Base-by-base conservation (phyloP, 2,329 filamentous ascomycete genomes). In the Fusarium lyarnte region DNA sequence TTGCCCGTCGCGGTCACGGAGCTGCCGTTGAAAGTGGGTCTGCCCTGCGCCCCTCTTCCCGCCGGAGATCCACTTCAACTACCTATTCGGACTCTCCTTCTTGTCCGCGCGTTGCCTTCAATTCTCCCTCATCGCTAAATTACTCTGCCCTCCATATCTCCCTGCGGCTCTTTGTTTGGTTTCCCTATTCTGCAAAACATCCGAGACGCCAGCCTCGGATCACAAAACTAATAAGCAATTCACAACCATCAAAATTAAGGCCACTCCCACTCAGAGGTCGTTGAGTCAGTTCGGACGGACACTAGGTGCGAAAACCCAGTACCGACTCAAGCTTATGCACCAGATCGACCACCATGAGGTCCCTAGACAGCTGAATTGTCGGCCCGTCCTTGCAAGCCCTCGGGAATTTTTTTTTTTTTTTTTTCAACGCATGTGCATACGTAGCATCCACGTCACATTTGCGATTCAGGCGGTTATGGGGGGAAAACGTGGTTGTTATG, bases 1-100 rank as follows among this genome's bases (percentile, higher is more conserved):
- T 70, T 73, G 70, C 63, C 70, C 70, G 70, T 58, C 55, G 53
- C 52, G 70, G 69, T 65, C 61, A 69, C 70, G 70, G 70, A 73
- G 66, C 66, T 66, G 70, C 70, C 70, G 70, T 67, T 54, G 58
- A 63, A 42, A 64, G 70, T 61, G 70, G 70, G 47, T 47, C 69
- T 25, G 23, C 6, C 42, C 52, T 69, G 35, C 38, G 70, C 65
- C 60, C 68, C 60, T 70, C 68, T 39, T 47, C 43, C 67, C 60
- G 49, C 66, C 66, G 70, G 60, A 46, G 36, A 36, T 39, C 35
- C 38, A 59, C 31, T 42, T 59, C 46, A 46, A 36, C 29, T 43
- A 60, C 45, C 53, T 29, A 54, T 52, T 55, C 69, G 69, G 65
- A 49, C 39, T 66, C 55, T 29, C 65, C 65, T 63, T 57, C n/a